A percentile compares a stretch with the other conserved stretches of the same genome.
Evolutionary conservation across 2,329 filamentous ascomycete species (phyloP).

Genomic region (Talaromyces albobiverticillius): DNA sequence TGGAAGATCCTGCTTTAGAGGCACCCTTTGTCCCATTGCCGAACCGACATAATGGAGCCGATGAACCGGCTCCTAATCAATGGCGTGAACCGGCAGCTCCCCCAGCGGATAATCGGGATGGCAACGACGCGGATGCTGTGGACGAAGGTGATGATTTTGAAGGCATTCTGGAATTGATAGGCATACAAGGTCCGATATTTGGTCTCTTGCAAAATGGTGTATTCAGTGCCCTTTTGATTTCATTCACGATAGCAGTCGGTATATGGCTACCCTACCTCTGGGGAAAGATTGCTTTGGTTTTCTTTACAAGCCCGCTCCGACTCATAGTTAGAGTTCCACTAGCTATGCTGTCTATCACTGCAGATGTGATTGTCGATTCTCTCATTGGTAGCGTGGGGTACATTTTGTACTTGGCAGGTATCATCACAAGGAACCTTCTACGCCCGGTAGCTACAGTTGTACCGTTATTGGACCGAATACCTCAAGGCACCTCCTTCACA

Average conservation of each 20-base stretch:
- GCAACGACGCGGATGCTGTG: conserved; percentile 55
- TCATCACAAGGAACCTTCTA: conserved; percentile 31
- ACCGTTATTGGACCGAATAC: conserved; percentile 35
- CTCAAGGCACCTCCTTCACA: conserved; percentile 34
- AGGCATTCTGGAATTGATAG: conserved; percentile 91
- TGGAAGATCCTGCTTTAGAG: conserved; percentile 59
- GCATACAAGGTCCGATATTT: conserved; percentile 88
- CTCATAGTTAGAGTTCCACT: conserved; percentile 66
- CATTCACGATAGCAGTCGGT: conserved; percentile 78
- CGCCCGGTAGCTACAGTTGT: conserved; percentile 33
- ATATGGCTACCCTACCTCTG: conserved; percentile 91
- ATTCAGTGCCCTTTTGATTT: conserved; percentile 88
- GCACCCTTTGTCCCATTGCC: conserved; percentile 58
- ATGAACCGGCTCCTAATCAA: conserved; percentile 28
- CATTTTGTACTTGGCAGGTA: conserved; percentile 38
- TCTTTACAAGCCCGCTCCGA: conserved; percentile 73
- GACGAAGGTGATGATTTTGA: conserved; percentile 89
- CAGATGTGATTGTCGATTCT: conserved; percentile 77
- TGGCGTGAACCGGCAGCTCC: conserved; percentile 56
- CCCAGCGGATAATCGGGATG: conserved; percentile 50
- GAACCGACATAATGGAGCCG: conserved; percentile 40
- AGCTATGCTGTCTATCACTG: conserved; percentile 66
- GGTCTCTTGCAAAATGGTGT: conserved; percentile 92
- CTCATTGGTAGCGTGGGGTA: conserved; percentile 63
- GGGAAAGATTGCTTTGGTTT: conserved; percentile 77